Percentiles rank a stretch among this genome's conserved stretches.
Conservation (phyloP, 2,329 filamentous ascomycete species). For the Cladosporium sphaerospermum region DNA sequence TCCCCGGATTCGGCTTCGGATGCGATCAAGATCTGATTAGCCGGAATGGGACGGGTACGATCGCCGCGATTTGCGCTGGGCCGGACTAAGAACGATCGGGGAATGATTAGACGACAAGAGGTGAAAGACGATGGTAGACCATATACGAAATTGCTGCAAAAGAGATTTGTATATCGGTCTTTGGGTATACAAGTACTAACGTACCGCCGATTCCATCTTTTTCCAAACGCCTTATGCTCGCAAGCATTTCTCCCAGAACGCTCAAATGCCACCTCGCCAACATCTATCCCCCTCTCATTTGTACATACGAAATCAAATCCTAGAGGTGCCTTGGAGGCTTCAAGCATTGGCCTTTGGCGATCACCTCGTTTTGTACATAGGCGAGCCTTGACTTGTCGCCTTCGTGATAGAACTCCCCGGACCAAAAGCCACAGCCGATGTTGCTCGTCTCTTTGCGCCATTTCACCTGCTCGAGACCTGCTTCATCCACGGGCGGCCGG, state of each 20-base stretch:
- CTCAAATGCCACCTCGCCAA: not conserved
- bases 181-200: constrained; percentile 4
- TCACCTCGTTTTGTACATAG: constrained; percentile 33
- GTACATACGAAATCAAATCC: not conserved
- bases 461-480: constrained; percentile 18
- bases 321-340: constrained; percentile 16
- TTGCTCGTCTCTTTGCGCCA: constrained; percentile 25
- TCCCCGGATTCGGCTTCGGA: no score
- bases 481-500: constrained; percentile 24
- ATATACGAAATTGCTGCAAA: not conserved
- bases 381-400: constrained; percentile 26
- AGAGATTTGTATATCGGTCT: not conserved
- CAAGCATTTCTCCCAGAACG: not conserved
- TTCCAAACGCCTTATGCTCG: not conserved
- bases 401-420: constrained; percentile 33
- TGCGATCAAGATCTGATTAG: no score
- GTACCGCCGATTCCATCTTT: no score
- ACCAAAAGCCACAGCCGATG: constrained; percentile 36
- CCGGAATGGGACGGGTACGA: no score
- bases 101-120: no score
- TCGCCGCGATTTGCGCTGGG: no score
- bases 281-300: not conserved
- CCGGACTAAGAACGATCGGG: no score
- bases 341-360: constrained; percentile 33
- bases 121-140: not conserved